A percentile compares a stretch with the other conserved stretches of the same genome.
These are phyloP conservation scores for Diaporthe capsici DNA, from an alignment of 2,329 filamentous ascomycete genomes.

Conservation along the genomic window DNA sequence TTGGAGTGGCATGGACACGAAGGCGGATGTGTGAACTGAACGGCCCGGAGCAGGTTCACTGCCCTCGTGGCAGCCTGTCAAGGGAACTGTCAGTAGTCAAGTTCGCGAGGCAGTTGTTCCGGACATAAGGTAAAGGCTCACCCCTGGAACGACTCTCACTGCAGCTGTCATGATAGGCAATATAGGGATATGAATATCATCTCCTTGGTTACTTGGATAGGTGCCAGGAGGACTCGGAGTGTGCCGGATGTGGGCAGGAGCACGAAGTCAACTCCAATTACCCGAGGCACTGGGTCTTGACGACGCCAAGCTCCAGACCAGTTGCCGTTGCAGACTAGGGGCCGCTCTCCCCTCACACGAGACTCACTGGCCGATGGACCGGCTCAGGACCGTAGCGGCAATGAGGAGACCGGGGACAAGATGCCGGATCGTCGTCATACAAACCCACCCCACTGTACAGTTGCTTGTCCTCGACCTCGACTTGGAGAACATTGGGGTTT, in stretches of 20 bases:
- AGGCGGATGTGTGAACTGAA: constrained; percentile 91
- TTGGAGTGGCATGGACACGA: constrained; percentile 95
- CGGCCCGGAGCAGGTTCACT: constrained; percentile 83
- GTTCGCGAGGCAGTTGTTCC: too few relatives aligned
- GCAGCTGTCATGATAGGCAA: constrained; percentile 49
- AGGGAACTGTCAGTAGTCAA: background rate
- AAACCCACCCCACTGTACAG: background rate
- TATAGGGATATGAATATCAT: background rate
- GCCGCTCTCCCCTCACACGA: constrained; percentile 17
- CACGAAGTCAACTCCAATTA: background rate
- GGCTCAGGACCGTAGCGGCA: constrained; percentile 14
- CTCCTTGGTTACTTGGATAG: background rate
- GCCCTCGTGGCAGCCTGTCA: constrained; percentile 73
- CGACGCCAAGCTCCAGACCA: constrained; percentile 19
- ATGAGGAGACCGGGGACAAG: background rate
- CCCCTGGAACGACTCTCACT: constrained; percentile 53
- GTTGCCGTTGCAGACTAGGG: constrained; percentile 9
- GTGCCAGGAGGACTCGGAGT: too few relatives aligned
- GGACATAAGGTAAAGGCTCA: constrained; percentile 45
- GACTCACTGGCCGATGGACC: background rate
- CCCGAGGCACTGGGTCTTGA: constrained; percentile 27
- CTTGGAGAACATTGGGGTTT: constrained; percentile 25
- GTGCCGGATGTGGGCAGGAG: background rate
- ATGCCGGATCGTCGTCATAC: constrained; percentile 28
- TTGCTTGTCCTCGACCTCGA: background rate